Percentiles rank a stretch among this genome's conserved stretches.
Evolutionary conservation across 73 alveolate species (phyloP).

Genomic region (Stentor coeruleus): DNA sequence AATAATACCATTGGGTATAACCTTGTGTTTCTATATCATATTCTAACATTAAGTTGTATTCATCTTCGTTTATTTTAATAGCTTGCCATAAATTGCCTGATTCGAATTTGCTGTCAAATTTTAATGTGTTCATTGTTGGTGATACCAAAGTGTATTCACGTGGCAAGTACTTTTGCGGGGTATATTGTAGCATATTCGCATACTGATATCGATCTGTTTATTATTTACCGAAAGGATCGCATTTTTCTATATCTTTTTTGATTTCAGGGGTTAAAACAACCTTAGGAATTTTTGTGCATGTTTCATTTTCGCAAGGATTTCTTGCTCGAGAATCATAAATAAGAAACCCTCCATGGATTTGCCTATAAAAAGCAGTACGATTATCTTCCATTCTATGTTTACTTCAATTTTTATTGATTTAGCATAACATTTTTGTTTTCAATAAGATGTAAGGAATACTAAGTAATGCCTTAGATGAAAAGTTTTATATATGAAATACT

Average conservation of each 20-base stretch:
- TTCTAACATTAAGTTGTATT: conserved; percentile 75
- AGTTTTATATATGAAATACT: too few species aligned
- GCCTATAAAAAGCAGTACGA: not conserved
- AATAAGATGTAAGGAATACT: too few species aligned
- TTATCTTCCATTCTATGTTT: not conserved
- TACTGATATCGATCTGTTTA: not conserved
- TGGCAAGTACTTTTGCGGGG: not conserved
- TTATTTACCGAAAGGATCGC: not conserved
- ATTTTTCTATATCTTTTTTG: not conserved
- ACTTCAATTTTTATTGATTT: too few species aligned
- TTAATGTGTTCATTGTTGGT: conserved; percentile 33
- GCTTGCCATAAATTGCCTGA: conserved; percentile 54
- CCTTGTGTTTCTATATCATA: conserved; percentile 91
- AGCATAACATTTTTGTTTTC: too few species aligned
- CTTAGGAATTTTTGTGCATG: not conserved
- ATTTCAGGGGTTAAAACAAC: not conserved
- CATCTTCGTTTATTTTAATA: conserved; percentile 52
- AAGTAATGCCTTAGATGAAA: too few species aligned
- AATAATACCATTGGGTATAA: conserved; percentile 90
- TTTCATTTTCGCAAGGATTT: not conserved
- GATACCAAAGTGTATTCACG: not conserved
- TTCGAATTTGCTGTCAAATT: conserved; percentile 59
- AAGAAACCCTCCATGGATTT: not conserved
- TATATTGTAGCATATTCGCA: not conserved
- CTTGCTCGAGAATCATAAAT: not conserved